These are phyloP conservation scores for Ophiobolus disseminans DNA, from an alignment of 2,329 filamentous ascomycete genomes.

Conservation along the genomic window DNA sequence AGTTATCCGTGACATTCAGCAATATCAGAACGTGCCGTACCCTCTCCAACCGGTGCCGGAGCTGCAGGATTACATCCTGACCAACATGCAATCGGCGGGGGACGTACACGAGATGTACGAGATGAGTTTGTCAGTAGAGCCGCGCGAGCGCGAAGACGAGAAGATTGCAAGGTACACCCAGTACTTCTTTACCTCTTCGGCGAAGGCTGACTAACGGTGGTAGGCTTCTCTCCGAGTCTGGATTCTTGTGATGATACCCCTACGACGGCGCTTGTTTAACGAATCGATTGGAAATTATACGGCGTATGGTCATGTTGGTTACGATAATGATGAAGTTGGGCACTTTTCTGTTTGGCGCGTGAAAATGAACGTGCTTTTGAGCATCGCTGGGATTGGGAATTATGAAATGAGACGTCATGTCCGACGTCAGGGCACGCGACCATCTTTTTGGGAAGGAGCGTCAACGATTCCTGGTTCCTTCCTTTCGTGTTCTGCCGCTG, in stretches of 20 bases:
- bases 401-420: too few species aligned
- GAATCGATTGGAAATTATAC: conserved; percentile 1
- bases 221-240: conserved; percentile 62
- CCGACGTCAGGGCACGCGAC: too few species aligned
- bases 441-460: too few species aligned
- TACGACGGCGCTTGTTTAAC: conserved; percentile 34
- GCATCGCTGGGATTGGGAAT: too few species aligned
- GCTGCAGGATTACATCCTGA: conserved; percentile 94
- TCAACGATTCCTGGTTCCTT: background rate
- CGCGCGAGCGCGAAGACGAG: conserved; percentile 95
- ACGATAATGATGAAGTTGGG: background rate
- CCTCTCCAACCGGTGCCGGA: conserved; percentile 86
- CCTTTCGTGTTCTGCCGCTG: conserved; percentile 9
- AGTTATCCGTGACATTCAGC: conserved; percentile 97
- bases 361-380: too few species aligned
- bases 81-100: conserved; percentile 92
- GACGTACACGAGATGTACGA: conserved; percentile 99
- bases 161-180: conserved; percentile 90
- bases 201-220: conserved; percentile 19
- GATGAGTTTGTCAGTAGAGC: conserved; percentile 90
- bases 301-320: conserved; percentile 15
- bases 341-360: background rate
- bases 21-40: conserved; percentile 98
- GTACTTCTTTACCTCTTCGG: conserved; percentile 11
- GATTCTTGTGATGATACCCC: conserved; percentile 59